Percentiles rank a stretch among this genome's conserved stretches.
phyloP scores from a whole-genome alignment of 495 filamentous ascomycete genomes.

The Hypoxylon fuscum region DNA sequence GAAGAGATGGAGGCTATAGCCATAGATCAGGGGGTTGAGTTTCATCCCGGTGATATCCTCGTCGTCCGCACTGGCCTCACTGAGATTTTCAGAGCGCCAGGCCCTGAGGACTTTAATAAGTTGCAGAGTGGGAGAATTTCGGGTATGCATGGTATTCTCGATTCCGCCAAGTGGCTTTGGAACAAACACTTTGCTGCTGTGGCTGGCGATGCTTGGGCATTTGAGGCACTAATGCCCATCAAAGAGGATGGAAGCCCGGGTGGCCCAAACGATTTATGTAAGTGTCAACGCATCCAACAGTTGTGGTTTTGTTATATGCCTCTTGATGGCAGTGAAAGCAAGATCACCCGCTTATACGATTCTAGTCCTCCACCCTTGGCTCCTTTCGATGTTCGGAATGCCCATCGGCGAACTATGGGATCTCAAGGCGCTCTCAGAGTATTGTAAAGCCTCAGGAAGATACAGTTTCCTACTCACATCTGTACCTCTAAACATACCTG shows the following conservation, averaged over 20 bases:
- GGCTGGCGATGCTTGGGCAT: conserved; percentile 59
- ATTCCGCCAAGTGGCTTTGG: conserved; percentile 67
- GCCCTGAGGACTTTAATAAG: conserved; percentile 59
- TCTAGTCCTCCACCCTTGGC: conserved; percentile 67
- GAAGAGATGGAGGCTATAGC: conserved; percentile 67
- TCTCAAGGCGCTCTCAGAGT: conserved; percentile 59
- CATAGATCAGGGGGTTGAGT: conserved; percentile 63
- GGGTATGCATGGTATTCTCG: conserved; percentile 60
- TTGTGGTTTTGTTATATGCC: neutral
- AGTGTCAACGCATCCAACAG: conserved; percentile 29
- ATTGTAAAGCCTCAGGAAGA: conserved; percentile 62
- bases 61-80: conserved; percentile 74
- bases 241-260: conserved; percentile 46
- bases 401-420: conserved; percentile 72
- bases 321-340: too few species aligned
- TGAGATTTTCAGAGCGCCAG: conserved; percentile 59
- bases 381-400: conserved; percentile 72
- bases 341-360: neutral
- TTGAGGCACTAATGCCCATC: conserved; percentile 54
- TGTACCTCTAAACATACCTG: conserved; percentile 66
- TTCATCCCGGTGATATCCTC: conserved; percentile 69
- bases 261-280: conserved; percentile 44
- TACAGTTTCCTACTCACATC: conserved; percentile 77
- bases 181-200: conserved; percentile 64
- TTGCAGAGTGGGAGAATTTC: conserved; percentile 37